Evolutionary conservation across 495 filamentous ascomycete genomes (phyloP), one percentile per base, ranked within the genome.

Genomic region (Chaetomidium leptoderma): DNA sequence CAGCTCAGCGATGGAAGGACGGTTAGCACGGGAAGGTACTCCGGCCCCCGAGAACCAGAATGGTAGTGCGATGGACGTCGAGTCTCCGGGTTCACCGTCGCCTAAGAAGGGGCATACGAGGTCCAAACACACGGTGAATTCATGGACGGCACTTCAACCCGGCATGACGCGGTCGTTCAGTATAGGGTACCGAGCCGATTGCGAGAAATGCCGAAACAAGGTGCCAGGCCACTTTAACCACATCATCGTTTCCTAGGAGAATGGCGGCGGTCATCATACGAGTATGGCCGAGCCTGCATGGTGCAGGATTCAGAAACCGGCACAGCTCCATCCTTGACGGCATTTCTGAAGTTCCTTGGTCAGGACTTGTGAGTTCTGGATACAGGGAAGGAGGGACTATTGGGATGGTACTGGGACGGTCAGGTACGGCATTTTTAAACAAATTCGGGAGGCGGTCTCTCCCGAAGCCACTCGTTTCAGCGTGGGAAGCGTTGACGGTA

Each of bases 211-310:
- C 69, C 80, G 78, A 49, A 76, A 77, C 62, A 86, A 83, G 69
- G 86, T 92, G 29, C 90, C 90, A 0, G 90, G 91, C 0, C 91
- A 96, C 70, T 92, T 91, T 63, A 91, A 86, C 63, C 91, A 96
- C 71, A 91, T 92, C 45, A 81, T 89, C 36, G 70, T 80, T 27
- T 80, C 77, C 21, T 80, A 78, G 74, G 36, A 66, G 27, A 67
- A 65, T 24, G 43, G 19, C 10, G 17, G 46, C 21, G 66, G 58
- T 2, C 21, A 27, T 13, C 14, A 17, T 13, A 9, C 27, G 14
- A 63, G 58, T 35, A 27, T 13, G 8, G 27, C 63, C 7, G 64
- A 63, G 52, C 35, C 23, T 10, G 45, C 45, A 7, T 27, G 29
- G 29, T 17, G 9, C 19, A 62, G 59, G 52, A 46, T 62, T 4